Evolutionary conservation across 2,329 filamentous ascomycete genomes (phyloP), one percentile per base, ranked within the genome.

Genomic region (Penicillium frequentans): DNA sequence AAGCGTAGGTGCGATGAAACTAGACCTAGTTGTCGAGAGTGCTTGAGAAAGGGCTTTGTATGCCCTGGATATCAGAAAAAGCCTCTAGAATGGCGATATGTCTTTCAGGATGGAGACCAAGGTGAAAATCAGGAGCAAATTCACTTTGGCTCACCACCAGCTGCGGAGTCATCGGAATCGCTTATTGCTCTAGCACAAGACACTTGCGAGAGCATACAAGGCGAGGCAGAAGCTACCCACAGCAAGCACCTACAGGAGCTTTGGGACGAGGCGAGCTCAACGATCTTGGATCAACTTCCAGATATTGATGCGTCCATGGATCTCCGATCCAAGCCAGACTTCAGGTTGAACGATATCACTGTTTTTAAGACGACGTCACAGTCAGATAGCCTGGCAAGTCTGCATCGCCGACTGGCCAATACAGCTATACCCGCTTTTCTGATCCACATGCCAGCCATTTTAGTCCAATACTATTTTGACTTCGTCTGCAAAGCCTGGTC

Each of bases 1-100:
- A 42, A 64, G 64, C 62, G 64, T 37, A 64, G 62, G 56, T 66
- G 64, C 55, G 64, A 66, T 42, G 64, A 66, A 50, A 56, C 64
- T 39, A 66, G 63, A 33, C 64, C 64, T 11, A 64, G 62, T 26
- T 66, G 64, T 52, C 60, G 63, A 35, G 62, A 64, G 51, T 66
- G 62, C 35, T 49, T 54, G 45, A 60, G 48, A 31, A 59, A 59
- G 16, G 64, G 64, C 13, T 53, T 64, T n/a, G 49, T 26, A 21
- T 64, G 62, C 14, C 64, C 64, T 10, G 62, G 62, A 3, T 66
- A 66, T 52, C 60, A 64, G 45, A 64, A 62, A 31, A 62, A 60
- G 37, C 56, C 56, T 26, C 58, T 66, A 19, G 55, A 66, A 42
- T 66, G 64, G 64, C 62, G 64, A 49, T 55, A 64, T 59, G 57